These are phyloP conservation scores for Debaryomycetaceae sp. DNA, from an alignment of 1,139 yeast genomes.

Conservation along the genomic window DNA sequence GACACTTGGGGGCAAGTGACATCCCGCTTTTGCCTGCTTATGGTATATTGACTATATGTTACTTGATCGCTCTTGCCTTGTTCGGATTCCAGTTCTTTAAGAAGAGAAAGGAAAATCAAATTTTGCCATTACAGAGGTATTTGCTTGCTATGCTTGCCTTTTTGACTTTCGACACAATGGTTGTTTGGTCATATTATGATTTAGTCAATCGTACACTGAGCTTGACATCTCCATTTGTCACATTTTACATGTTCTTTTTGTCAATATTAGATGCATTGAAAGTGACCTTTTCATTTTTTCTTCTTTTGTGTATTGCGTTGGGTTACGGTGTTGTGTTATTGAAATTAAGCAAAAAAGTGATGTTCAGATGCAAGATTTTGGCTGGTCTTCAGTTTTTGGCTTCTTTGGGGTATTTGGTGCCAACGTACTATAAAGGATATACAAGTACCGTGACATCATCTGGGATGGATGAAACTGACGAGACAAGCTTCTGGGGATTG, in stretches of 20 bases:
- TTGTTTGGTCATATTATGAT: constrained; percentile 91
- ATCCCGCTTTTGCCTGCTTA: constrained; percentile 88
- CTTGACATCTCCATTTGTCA: constrained; percentile 58
- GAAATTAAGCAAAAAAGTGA: constrained; percentile 68
- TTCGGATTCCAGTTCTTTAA: constrained; percentile 85
- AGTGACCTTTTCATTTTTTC: constrained; percentile 83
- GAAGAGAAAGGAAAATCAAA: constrained; percentile 72
- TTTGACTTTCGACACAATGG: constrained; percentile 78
- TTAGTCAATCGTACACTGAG: constrained; percentile 61
- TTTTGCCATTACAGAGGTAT: constrained; percentile 87
- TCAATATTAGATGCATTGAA: constrained; percentile 79
- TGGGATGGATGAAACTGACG: constrained; percentile 17
- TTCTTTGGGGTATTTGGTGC: constrained; percentile 63
- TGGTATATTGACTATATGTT: constrained; percentile 80
- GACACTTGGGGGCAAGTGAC: constrained; percentile 84
- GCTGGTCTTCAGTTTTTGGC: constrained; percentile 72
- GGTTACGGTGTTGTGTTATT: constrained; percentile 95
- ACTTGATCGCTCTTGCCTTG: constrained; percentile 74
- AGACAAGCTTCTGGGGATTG: constrained; percentile 21
- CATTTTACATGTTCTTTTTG: constrained; percentile 71
- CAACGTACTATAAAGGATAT: constrained; percentile 56
- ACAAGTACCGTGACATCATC: constrained; percentile 29
- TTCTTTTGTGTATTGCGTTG: constrained; percentile 77
- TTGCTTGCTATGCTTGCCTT: constrained; percentile 81
- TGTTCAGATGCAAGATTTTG: constrained; percentile 78